These are phyloP conservation scores for Naganishia friedmannii DNA, from an alignment of 768 basidiomycete genomes.

Conservation along the genomic window DNA sequence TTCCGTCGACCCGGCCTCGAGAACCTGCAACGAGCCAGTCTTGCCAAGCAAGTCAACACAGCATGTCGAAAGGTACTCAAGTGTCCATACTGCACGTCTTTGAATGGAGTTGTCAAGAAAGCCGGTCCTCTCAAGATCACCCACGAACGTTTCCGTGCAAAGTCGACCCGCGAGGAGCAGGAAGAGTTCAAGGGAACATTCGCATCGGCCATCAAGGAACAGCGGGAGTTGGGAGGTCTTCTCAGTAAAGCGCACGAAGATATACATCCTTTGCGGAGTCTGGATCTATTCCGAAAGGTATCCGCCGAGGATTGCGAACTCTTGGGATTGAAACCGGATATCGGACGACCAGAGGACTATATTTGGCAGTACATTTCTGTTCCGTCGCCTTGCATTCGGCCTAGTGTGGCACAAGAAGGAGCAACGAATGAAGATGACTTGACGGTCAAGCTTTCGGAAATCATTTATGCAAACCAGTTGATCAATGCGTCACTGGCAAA, in stretches of 20 bases:
- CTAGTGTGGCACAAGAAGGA: constrained; percentile 94
- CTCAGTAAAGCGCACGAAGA: constrained; percentile 88
- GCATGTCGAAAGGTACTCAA: constrained; percentile 84
- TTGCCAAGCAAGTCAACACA: constrained; percentile 79
- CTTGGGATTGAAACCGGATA: constrained; percentile 79
- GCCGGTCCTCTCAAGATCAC: constrained; percentile 86
- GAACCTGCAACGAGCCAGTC: constrained; percentile 78
- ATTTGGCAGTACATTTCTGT: constrained; percentile 99
- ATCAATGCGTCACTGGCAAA: constrained; percentile 85
- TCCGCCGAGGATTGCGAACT: constrained; percentile 97
- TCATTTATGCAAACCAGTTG: constrained; percentile 87
- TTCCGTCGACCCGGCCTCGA: constrained; percentile 88
- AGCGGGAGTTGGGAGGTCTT: constrained; percentile 79
- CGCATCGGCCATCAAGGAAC: constrained; percentile 72
- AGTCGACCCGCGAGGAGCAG: constrained; percentile 79
- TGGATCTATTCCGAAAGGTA: constrained; percentile 87
- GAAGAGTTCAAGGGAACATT: constrained; percentile 84
- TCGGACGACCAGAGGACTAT: constrained; percentile 91
- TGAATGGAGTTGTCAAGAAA: constrained; percentile 95
- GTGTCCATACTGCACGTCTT: constrained; percentile 88
- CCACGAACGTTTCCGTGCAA: constrained; percentile 93
- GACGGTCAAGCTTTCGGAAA: constrained; percentile 94
- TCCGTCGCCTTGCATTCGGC: constrained; percentile 94
- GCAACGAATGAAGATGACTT: constrained; percentile 95
- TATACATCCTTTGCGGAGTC: constrained; percentile 85